Conservation (phyloP, 768 basidiomycete genomes). For the Amanita exitialis region DNA sequence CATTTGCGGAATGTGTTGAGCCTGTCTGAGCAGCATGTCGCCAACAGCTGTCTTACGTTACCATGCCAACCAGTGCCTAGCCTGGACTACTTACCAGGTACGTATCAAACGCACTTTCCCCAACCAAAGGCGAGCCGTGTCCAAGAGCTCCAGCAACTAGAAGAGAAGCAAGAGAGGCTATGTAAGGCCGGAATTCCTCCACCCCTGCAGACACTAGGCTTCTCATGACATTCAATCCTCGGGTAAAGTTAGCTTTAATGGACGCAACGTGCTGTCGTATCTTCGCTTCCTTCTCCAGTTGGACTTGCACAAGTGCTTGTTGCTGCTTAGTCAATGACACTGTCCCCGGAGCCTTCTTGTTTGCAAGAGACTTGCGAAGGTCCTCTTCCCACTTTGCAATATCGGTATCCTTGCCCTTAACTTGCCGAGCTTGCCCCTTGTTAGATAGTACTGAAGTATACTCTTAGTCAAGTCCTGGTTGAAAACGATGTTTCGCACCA, state of each 20-base stretch:
- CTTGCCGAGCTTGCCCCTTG: conserved; percentile 38
- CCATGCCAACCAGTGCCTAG: neutral
- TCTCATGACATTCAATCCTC: conserved; percentile 62
- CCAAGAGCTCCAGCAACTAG: conserved; percentile 60
- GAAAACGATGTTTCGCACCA: conserved; percentile 32
- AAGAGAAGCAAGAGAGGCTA: conserved; percentile 47
- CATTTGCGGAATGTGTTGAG: conserved; percentile 59
- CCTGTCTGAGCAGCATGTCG: conserved; percentile 64
- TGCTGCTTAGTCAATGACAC: conserved; percentile 84
- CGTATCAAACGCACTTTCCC: conserved; percentile 53
- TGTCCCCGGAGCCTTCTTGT: conserved; percentile 56
- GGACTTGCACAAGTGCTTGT: conserved; percentile 71
- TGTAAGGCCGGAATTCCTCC: conserved; percentile 43
- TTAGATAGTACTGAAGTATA: conserved; percentile 47
- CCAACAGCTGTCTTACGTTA: conserved; percentile 42
- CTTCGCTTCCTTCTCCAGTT: conserved; percentile 69
- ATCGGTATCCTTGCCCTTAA: conserved; percentile 81
- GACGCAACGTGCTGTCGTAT: conserved; percentile 50
- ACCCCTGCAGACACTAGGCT: conserved; percentile 44
- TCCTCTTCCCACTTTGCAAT: conserved; percentile 96
- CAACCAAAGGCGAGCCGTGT: conserved; percentile 53
- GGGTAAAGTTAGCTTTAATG: conserved; percentile 44
- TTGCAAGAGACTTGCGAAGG: conserved; percentile 73
- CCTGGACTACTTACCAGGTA: conserved; percentile 52
- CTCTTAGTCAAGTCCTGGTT: neutral